A percentile compares a stretch with the other conserved stretches of the same genome.
Conservation (phyloP, 139 green algal genomes). For the Mesostigma viride region DNA sequence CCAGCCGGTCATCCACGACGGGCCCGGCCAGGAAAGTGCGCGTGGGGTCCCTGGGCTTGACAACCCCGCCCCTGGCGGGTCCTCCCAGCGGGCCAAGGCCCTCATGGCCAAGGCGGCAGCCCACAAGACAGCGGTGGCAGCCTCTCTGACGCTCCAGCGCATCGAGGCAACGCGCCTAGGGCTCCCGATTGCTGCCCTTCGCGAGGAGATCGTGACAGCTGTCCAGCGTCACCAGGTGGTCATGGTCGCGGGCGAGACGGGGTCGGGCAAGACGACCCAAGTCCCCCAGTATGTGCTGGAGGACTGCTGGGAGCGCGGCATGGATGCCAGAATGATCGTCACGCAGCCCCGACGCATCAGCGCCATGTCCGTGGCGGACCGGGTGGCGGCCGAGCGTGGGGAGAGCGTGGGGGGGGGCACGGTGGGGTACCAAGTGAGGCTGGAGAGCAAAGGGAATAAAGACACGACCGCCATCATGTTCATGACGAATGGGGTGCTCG, state of each 20-base stretch:
- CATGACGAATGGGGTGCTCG: conserved; percentile 61
- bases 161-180: background rate
- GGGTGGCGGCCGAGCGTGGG: conserved; percentile 36
- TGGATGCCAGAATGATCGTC: conserved; percentile 22
- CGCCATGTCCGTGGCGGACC: conserved; percentile 40
- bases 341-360: conserved; percentile 44
- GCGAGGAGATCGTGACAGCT: conserved; percentile 13
- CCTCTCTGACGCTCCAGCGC: background rate
- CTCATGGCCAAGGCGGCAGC: background rate
- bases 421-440: conserved; percentile 38
- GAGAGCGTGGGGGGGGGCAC: conserved; percentile 26
- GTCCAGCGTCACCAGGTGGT: conserved; percentile 37
- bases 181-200: conserved; percentile 16
- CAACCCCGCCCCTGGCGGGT: background rate
- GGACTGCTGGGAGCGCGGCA: conserved; percentile 26
- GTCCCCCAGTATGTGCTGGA: conserved; percentile 74
- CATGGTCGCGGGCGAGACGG: conserved; percentile 66
- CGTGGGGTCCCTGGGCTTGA: background rate
- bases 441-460: conserved; percentile 26
- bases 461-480: conserved; percentile 30
- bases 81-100: background rate
- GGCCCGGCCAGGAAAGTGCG: background rate
- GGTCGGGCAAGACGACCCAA: conserved; percentile 65
- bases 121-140: background rate
- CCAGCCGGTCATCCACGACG: too few species aligned